phyloP scores from a whole-genome alignment of 2,329 filamentous ascomycete genomes.

The Ophiostoma tasmaniense region DNA sequence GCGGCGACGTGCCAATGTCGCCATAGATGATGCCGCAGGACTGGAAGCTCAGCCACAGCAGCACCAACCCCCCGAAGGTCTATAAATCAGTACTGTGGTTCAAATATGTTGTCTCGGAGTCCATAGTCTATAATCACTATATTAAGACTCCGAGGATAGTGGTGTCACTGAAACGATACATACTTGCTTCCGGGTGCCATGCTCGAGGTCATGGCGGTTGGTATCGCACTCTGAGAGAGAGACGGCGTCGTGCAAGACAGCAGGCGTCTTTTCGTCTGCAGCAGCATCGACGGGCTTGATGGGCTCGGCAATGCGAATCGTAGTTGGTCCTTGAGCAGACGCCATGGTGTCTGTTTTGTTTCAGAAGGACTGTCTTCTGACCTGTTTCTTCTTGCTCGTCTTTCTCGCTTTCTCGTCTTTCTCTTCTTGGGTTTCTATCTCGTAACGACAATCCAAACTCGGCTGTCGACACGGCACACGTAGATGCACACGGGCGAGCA shows the following conservation, averaged over 20 bases:
- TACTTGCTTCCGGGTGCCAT: conserved; percentile 13
- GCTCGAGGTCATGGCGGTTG: conserved; percentile 7
- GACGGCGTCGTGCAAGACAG: neutral
- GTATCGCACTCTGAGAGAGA: neutral
- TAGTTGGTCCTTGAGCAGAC: neutral
- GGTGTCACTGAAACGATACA: neutral
- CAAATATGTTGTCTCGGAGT: neutral
- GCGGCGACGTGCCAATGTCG: conserved; percentile 55
- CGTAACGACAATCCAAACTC: neutral
- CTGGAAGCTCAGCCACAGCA: conserved; percentile 50
- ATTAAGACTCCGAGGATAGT: too few relatives aligned
- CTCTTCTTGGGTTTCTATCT: neutral
- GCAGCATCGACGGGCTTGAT: neutral
- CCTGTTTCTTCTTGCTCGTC: too few relatives aligned
- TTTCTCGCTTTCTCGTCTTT: neutral
- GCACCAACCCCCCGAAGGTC: conserved; percentile 22
- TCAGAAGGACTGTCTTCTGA: too few relatives aligned
- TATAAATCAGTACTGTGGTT: conserved; percentile 17
- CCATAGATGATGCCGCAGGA: conserved; percentile 61
- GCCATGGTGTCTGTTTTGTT: neutral
- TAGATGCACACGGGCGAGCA: neutral
- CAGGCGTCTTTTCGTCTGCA: neutral
- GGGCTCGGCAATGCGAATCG: conserved; percentile 7
- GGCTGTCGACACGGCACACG: neutral
- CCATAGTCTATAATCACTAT: too few relatives aligned